Conservation (phyloP, 768 basidiomycete species). For the Omphalotus guepiniiformis region DNA sequence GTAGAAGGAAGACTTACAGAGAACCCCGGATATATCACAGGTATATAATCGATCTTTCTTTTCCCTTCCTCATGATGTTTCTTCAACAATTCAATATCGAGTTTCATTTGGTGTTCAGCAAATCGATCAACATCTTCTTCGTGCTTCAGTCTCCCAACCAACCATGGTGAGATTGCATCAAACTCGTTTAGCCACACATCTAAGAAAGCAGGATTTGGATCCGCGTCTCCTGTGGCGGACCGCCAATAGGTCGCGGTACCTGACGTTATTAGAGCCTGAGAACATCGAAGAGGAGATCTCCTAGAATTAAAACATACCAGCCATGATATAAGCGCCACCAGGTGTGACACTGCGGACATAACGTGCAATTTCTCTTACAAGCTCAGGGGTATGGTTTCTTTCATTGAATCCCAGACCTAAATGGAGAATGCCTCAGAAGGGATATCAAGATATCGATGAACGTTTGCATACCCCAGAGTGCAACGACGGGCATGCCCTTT, state of each 20-base stretch:
- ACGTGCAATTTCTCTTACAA: slow-evolving; percentile 48
- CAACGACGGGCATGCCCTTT: slow-evolving; percentile 65
- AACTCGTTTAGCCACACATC: slow-evolving; percentile 74
- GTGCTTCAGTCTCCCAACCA: slow-evolving; percentile 63
- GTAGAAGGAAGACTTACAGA: slow-evolving; percentile 50
- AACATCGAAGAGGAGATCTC: not conserved
- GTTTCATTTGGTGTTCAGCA: slow-evolving; percentile 56
- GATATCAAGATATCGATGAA: not conserved
- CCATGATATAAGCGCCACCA: slow-evolving; percentile 72
- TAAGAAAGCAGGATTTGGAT: slow-evolving; percentile 60
- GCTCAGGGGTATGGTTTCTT: slow-evolving; percentile 55
- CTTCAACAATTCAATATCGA: slow-evolving; percentile 58
- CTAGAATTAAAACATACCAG: not conserved
- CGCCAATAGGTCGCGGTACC: slow-evolving; percentile 77
- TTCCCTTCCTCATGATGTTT: slow-evolving; percentile 39
- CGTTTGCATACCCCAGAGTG: slow-evolving; percentile 57
- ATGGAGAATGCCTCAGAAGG: slow-evolving; percentile 1
- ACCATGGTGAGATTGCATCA: slow-evolving; percentile 82
- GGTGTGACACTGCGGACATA: slow-evolving; percentile 62
- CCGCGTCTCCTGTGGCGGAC: slow-evolving; percentile 63
- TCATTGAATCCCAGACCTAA: slow-evolving; percentile 70
- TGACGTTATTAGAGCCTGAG: slow-evolving; percentile 11
- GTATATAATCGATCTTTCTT: slow-evolving; percentile 74
- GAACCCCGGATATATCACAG: slow-evolving; percentile 77
- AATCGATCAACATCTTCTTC: slow-evolving; percentile 61